Base-by-base conservation (phyloP, 768 basidiomycete genomes). In the Kwoniella dendrophila region DNA sequence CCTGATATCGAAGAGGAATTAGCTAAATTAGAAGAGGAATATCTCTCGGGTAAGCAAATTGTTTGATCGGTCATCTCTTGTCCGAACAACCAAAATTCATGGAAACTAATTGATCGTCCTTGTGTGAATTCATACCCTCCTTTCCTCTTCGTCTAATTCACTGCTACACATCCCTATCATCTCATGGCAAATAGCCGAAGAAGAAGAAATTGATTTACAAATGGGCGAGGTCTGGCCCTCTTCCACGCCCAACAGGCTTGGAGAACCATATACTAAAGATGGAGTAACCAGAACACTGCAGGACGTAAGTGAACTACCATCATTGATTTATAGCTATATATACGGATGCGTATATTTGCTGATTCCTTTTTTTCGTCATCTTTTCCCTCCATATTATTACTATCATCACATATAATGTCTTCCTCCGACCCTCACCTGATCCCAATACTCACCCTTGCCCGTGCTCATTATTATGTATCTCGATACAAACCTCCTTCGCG, bases 161-260 rank as follows among this genome's bases (percentile, higher is more conserved):
- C 44, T 20, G 22, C 14, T 24, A 30, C 32, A 29, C 48, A 11
- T 26, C 33, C 50, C 29, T 27, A 10, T 55, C 44, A 59, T n/a
- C 48, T n/a, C 18, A 11, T 48, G 44, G 29, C 22, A 20, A 6
- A 45, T 54, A 69, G 68, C 60, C 26, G 70, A 67, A 22, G 63
- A 64, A 36, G 71, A 72, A 30, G 63, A 67, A 24, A 45, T 58
- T 27, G 66, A 66, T 26, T 24, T 40, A 44, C 62, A 32, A 26
- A 74, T 70, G 68, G 48, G 41, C 29, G 71, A 72, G 33, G 56
- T 56, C 3, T 74, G 73, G 73, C 66, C 70, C 2, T 68, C 71
- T 14, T 44, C 56, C n/a, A 67, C 63, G 24, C 66, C 66, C 2
- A 72, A 74, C 38, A 64, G 69, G 24, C 53, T 74, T 29, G 71